Percentiles rank a stretch among this genome's conserved stretches.
Conservation (phyloP, 257 asterid species). For the Salvia miltiorrhiza region DNA sequence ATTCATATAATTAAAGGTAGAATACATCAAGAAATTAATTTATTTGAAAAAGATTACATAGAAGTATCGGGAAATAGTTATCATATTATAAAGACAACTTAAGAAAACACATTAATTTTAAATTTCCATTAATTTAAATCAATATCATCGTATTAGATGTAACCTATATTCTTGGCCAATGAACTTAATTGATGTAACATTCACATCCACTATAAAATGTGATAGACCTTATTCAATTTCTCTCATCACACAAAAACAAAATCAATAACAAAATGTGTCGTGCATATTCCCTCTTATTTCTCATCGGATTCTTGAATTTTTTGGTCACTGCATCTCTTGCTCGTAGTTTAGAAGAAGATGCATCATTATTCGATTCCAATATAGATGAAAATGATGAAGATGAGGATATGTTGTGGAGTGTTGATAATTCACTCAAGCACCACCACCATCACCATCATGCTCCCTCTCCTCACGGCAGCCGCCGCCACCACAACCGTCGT, state of each 20-base stretch:
- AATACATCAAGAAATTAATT: too few species aligned
- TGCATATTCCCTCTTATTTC: background rate
- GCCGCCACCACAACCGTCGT: background rate
- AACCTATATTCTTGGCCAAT: too few species aligned
- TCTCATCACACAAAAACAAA: background rate
- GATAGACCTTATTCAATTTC: background rate
- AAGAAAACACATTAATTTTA: too few species aligned
- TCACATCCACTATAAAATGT: background rate
- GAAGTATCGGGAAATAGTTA: too few species aligned
- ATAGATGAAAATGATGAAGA: background rate
- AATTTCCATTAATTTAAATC: too few species aligned
- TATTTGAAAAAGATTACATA: too few species aligned
- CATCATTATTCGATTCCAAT: background rate
- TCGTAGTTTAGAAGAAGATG: background rate
- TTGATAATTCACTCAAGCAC: background rate
- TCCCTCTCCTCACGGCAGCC: background rate
- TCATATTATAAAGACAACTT: too few species aligned
- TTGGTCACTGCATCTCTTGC: background rate
- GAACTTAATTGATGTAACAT: too few species aligned
- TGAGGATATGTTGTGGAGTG: background rate
- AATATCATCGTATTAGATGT: too few species aligned
- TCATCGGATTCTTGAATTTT: background rate
- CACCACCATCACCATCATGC: background rate
- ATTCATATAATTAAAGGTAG: too few species aligned
- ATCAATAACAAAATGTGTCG: constrained; percentile 2